Evolutionary conservation across 345 rosid species (phyloP).

Genomic region (Linum usitatissimum): DNA sequence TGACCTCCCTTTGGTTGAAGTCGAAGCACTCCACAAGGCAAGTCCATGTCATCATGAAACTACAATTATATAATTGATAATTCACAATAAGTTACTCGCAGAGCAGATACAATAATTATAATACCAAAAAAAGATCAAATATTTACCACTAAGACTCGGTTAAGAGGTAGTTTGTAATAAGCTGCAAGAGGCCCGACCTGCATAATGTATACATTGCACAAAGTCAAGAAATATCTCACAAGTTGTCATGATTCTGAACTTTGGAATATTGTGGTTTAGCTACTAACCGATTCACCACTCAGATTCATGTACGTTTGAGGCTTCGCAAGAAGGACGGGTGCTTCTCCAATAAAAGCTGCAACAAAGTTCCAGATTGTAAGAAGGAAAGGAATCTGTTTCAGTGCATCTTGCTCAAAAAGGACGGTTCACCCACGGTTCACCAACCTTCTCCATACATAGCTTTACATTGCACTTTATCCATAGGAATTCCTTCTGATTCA

Average conservation of each 20-base stretch:
- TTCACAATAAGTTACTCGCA: not conserved
- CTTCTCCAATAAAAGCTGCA: slow-evolving; percentile 46
- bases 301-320: slow-evolving; percentile 92
- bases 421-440: not conserved
- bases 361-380: not conserved
- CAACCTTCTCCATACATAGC: slow-evolving; percentile 67
- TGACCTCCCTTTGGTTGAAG: slow-evolving; percentile 81
- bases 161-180: slow-evolving; percentile 80
- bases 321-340: slow-evolving; percentile 55
- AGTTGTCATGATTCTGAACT: not conserved
- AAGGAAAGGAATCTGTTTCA: not conserved
- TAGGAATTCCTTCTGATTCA: slow-evolving; percentile 41
- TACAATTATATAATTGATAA: slow-evolving; percentile 13
- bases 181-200: slow-evolving; percentile 90
- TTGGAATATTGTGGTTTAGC: not conserved
- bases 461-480: slow-evolving; percentile 46
- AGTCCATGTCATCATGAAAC: slow-evolving; percentile 75
- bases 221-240: too few species aligned
- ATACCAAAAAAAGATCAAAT: slow-evolving; percentile 15
- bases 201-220: too few species aligned
- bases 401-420: not conserved
- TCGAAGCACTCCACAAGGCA: slow-evolving; percentile 91
- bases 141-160: slow-evolving; percentile 67
- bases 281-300: slow-evolving; percentile 85
- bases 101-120: not conserved